A percentile compares a stretch with the other conserved stretches of the same genome.
These are phyloP conservation scores for Trichothecium sympodiale DNA, from an alignment of 2,329 filamentous ascomycete species.

Conservation along the genomic window DNA sequence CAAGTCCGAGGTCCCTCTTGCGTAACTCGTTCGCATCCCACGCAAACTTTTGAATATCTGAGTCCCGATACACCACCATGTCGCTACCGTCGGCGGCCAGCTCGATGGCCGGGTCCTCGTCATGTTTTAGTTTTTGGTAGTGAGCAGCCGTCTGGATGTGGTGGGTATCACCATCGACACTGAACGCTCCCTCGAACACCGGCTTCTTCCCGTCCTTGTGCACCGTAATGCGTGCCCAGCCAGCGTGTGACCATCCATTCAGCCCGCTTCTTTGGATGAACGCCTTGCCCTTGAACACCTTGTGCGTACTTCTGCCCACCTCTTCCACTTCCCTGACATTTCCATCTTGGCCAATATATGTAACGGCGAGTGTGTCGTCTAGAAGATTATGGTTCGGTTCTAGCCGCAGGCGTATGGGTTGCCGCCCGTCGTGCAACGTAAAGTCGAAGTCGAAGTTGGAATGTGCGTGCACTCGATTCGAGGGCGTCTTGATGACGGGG, in stretches of 20 bases:
- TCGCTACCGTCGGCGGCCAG: slow-evolving; percentile 43
- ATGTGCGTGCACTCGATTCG: slow-evolving; percentile 66
- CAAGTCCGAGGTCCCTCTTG: slow-evolving; percentile 40
- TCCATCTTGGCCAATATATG: slow-evolving; percentile 63
- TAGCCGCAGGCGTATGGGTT: slow-evolving; percentile 67
- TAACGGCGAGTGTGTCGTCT: slow-evolving; percentile 61
- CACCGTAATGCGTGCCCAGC: slow-evolving; percentile 78
- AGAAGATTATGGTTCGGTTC: slow-evolving; percentile 90
- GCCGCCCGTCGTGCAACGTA: slow-evolving; percentile 51
- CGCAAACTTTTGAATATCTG: slow-evolving; percentile 51
- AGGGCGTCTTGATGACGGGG: slow-evolving; percentile 65
- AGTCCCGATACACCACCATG: slow-evolving; percentile 89
- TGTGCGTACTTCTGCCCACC: slow-evolving; percentile 63
- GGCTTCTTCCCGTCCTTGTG: slow-evolving; percentile 65
- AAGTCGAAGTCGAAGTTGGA: slow-evolving; percentile 83
- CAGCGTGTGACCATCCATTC: slow-evolving; percentile 63
- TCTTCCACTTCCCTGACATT: slow-evolving; percentile 52
- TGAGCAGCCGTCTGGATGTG: slow-evolving; percentile 69
- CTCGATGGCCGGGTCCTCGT: slow-evolving; percentile 57
- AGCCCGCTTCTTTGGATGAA: slow-evolving; percentile 54
- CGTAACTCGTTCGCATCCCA: slow-evolving; percentile 4
- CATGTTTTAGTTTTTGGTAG: slow-evolving; percentile 62
- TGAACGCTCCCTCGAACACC: slow-evolving; percentile 84
- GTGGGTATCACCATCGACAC: slow-evolving; percentile 70
- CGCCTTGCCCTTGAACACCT: slow-evolving; percentile 71